Evolutionary conservation across 768 basidiomycete genomes (phyloP).

Genomic region (Russula sp.): DNA sequence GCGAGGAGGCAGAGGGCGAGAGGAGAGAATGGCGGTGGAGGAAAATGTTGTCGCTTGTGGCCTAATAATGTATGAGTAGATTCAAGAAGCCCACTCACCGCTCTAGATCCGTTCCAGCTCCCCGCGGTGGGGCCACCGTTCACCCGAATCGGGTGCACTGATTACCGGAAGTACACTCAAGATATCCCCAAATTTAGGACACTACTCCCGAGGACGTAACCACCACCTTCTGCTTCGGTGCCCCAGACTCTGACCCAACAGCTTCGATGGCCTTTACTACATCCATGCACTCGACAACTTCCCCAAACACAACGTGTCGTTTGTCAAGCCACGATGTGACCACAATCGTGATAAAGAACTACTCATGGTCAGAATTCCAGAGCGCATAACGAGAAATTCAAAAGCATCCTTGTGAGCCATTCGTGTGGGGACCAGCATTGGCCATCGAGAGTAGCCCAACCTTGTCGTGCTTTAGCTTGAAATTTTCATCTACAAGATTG

Average conservation of each 20-base stretch:
- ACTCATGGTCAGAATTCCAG: not conserved
- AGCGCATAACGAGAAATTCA: no score
- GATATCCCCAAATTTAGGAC: not conserved
- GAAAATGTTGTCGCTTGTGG: no score
- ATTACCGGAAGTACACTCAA: no score
- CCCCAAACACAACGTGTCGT: conserved; percentile 40
- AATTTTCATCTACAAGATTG: conserved; percentile 33
- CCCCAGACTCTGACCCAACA: conserved; percentile 22
- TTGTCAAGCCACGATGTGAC: conserved; percentile 35
- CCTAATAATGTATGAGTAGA: no score
- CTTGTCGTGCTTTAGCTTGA: conserved; percentile 32
- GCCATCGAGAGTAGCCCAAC: conserved; percentile 44
- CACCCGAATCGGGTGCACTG: no score
- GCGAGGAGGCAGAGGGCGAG: no score
- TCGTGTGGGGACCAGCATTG: conserved; percentile 44
- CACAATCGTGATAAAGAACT: conserved; percentile 37
- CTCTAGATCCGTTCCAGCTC: no score
- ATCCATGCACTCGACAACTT: conserved; percentile 36
- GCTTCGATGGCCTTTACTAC: conserved; percentile 32
- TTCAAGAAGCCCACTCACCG: no score
- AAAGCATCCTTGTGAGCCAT: conserved; percentile 37
- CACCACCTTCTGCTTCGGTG: conserved; percentile 8
- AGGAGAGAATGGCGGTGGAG: no score
- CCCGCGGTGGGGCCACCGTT: not conserved
- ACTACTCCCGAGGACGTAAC: conserved; percentile 18